These are phyloP conservation scores for Entomortierella beljakovae DNA, from an alignment of 192 early-diverging fungal species.

Conservation along the genomic window DNA sequence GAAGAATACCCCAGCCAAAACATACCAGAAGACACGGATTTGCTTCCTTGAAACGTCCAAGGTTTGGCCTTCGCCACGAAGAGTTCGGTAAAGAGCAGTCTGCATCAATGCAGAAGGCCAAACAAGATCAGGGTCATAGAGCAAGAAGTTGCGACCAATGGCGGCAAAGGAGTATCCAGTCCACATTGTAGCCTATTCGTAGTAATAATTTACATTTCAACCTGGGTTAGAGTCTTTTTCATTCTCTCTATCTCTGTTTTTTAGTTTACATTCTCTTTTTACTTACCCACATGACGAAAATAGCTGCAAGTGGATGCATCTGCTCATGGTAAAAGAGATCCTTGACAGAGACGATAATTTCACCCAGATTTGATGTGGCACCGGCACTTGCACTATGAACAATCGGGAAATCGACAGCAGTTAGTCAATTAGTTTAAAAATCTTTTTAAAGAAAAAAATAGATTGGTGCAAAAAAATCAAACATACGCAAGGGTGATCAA, in stretches of 20 bases:
- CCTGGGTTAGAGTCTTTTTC: background rate
- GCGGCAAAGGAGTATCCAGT: slow-evolving; percentile 55
- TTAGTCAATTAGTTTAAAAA: background rate
- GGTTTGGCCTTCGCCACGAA: slow-evolving; percentile 46
- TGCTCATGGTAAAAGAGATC: slow-evolving; percentile 57
- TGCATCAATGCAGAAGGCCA: slow-evolving; percentile 58
- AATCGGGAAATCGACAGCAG: background rate
- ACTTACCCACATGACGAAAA: slow-evolving; percentile 52
- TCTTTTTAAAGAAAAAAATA: background rate
- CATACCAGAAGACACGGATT: slow-evolving; percentile 52
- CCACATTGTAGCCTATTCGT: slow-evolving; percentile 53
- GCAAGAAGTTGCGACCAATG: slow-evolving; percentile 50
- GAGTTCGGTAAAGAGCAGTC: slow-evolving; percentile 50
- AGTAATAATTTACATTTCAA: background rate
- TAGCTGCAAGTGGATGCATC: slow-evolving; percentile 57
- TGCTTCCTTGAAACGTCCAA: slow-evolving; percentile 36
- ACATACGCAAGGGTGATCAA: slow-evolving; percentile 57
- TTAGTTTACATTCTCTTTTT: too few species aligned
- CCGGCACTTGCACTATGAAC: slow-evolving; percentile 43
- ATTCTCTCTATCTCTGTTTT: too few species aligned
- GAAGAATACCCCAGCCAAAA: slow-evolving; percentile 52
- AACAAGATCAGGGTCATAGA: slow-evolving; percentile 55
- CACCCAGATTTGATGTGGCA: slow-evolving; percentile 53
- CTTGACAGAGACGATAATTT: slow-evolving; percentile 59
- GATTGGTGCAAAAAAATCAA: background rate